Evolutionary conservation across 73 alveolate genomes (phyloP), one percentile per base, ranked within the genome.

Genomic region (Symbiodinium pilosum): DNA sequence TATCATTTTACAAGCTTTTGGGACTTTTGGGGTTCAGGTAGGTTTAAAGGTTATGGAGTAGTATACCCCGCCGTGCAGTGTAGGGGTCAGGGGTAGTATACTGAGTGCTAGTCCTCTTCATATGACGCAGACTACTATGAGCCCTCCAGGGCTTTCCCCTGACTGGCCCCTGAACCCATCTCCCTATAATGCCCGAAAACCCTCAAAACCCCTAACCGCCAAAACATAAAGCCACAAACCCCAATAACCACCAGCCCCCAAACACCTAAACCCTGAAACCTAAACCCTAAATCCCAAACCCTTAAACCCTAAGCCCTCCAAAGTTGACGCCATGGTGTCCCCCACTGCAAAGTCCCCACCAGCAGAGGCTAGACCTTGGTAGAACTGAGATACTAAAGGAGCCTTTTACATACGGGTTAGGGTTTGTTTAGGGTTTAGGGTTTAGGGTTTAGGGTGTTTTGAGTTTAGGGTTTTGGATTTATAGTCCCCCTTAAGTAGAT

Each of bases 321-420:
- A 30, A 3, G 18, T n/a, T 34, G 14, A 30, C 47, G 3, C 38
- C 64, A 56, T 20, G 3, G 39, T 64, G n/a, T 51, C 94, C 38
- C 94, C 85, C n/a, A 87, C 85, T 0, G 94, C 94, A 87, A 87
- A 87, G 94, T 87, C 94, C 2, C 94, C 94, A 20, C 94, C 94
- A 34, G 94, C 84, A 1, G 94, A 87, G 5, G 94, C 84, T 39
- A 87, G 85, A 36, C 94, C 94, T 87, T 54, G 11, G 73, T 7
- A 16, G 71, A 4, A 4, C 71, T 54, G 34, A 14, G 9, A 51
- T 16, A 51, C 12, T 16, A 16, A 1, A 51, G 68, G 9, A 0
- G 12, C 68, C 68, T 51, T 51, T 51, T 51, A 24, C 68, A 2
- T 51, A 16, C 4, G 75, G 75, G 40, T 56, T 56, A 5, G 73